Evolutionary conservation across 306 rosid genomes (phyloP).

Genomic region (Cucumis cinereus): DNA sequence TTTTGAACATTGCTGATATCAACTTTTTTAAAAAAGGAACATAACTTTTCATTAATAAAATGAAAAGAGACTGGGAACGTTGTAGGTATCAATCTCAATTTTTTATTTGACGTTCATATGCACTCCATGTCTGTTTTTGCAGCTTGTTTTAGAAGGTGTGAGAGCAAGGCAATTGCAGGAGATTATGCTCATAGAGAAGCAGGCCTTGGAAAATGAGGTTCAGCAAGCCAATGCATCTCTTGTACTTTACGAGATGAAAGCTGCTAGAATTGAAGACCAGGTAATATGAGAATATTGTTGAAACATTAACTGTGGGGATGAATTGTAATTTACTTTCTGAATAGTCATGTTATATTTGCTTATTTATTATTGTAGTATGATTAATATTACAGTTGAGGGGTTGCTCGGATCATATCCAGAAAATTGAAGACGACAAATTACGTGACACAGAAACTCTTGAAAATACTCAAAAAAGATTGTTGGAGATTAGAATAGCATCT

Average conservation of each 20-base stretch:
- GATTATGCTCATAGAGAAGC: constrained; percentile 44
- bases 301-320: neutral
- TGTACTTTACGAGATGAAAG: constrained; percentile 55
- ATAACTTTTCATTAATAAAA: too few species aligned
- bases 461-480: constrained; percentile 46
- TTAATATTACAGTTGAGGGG: constrained; percentile 44
- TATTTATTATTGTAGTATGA: constrained; percentile 1
- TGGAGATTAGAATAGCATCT: constrained; percentile 48
- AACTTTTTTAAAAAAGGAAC: too few species aligned
- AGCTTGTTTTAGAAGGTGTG: constrained; percentile 90
- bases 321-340: neutral
- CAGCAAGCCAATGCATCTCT: constrained; percentile 56
- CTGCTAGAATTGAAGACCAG: constrained; percentile 75
- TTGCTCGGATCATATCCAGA: constrained; percentile 60
- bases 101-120: neutral
- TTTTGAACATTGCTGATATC: too few species aligned
- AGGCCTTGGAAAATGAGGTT: constrained; percentile 46
- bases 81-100: neutral
- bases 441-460: constrained; percentile 43
- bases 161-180: constrained; percentile 61
- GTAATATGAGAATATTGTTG: constrained; percentile 23
- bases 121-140: constrained; percentile 6
- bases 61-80: too few species aligned
- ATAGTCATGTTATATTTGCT: constrained; percentile 13
- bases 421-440: constrained; percentile 39